Conservation (phyloP, 192 early-diverging fungal genomes). For the Backusella tarrabulga region DNA sequence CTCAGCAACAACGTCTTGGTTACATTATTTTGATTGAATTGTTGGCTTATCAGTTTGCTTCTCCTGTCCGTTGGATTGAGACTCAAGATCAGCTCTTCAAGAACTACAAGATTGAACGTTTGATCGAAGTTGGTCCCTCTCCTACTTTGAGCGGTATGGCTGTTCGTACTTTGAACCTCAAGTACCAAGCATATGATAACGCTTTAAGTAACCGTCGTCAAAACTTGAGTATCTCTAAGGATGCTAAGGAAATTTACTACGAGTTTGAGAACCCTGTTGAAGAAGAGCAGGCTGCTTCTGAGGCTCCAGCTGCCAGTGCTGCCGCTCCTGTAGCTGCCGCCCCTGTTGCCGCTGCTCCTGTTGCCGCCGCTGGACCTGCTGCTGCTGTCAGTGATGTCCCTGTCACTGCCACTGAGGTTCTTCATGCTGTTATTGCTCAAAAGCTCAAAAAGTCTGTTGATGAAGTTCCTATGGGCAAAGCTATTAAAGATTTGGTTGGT, state of each 20-base stretch:
- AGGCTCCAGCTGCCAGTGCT: constrained; percentile 47
- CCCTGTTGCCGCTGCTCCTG: constrained; percentile 42
- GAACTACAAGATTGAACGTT: constrained; percentile 76
- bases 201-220: constrained; percentile 88
- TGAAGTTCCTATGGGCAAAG: constrained; percentile 74
- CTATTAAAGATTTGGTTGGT: constrained; percentile 91
- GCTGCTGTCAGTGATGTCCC: constrained; percentile 75
- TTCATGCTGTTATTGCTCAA: constrained; percentile 83
- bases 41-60: constrained; percentile 91
- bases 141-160: constrained; percentile 95
- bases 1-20: constrained; percentile 82
- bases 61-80: constrained; percentile 92
- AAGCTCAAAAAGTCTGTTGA: constrained; percentile 83
- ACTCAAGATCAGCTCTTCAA: constrained; percentile 87
- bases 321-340: constrained; percentile 50
- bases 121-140: constrained; percentile 89
- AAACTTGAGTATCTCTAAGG: constrained; percentile 87
- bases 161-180: constrained; percentile 89
- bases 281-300: constrained; percentile 39
- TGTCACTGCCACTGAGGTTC: constrained; percentile 79
- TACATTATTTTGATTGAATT: constrained; percentile 86
- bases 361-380: constrained; percentile 48
- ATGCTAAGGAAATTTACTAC: constrained; percentile 94
- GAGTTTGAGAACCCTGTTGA: constrained; percentile 73
- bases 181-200: constrained; percentile 95